Evolutionary conservation across 2,329 filamentous ascomycete genomes (phyloP).

Genomic region (Dendrostoma leiphaemia): DNA sequence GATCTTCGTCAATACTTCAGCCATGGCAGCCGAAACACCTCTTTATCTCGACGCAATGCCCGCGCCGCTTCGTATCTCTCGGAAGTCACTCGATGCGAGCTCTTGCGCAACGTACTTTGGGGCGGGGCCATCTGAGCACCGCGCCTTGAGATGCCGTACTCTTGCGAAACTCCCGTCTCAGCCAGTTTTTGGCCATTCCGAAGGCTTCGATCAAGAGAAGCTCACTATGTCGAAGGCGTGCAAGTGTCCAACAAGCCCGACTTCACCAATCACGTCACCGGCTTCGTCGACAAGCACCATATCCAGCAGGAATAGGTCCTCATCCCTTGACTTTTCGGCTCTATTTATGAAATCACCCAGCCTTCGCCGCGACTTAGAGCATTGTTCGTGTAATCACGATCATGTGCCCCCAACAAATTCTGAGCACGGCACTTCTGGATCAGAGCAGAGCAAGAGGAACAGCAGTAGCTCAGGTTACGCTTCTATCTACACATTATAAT

Average conservation of each 20-base stretch:
- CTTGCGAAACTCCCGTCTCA: conserved; percentile 3
- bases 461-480: neutral
- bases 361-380: neutral
- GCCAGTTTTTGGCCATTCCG: neutral
- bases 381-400: neutral
- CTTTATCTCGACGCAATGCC: neutral
- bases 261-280: neutral
- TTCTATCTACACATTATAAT: neutral
- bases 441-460: neutral
- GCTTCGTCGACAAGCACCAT: neutral
- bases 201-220: neutral
- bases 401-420: neutral
- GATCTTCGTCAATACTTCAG: no score
- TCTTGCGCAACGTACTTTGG: no score
- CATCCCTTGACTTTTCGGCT: conserved; percentile 6
- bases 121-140: neutral
- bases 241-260: neutral
- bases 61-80: neutral
- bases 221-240: neutral
- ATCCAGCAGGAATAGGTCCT: neutral
- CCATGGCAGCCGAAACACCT: neutral
- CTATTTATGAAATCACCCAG: conserved; percentile 4
- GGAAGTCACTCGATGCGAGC: neutral
- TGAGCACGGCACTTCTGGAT: no score
- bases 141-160: neutral